Conservation (phyloP, 2,329 filamentous ascomycete species). For the Daldinia sp. region DNA sequence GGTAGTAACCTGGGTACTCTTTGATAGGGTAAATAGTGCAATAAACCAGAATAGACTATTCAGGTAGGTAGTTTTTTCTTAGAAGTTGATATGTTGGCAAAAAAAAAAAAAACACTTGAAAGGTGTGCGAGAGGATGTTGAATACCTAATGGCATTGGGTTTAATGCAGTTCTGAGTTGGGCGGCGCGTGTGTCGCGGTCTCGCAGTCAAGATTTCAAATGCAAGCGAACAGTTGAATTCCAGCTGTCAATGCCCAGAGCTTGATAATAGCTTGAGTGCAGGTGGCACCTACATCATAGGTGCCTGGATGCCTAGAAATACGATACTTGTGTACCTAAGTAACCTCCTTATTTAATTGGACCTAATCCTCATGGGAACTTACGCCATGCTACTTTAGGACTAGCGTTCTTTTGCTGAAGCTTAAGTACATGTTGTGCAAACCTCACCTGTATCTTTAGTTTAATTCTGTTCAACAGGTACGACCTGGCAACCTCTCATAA, state of each 20-base stretch:
- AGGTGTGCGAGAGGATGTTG: conserved; percentile 10
- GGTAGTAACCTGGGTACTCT: background rate
- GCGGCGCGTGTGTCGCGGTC: conserved; percentile 43
- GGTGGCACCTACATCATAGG: conserved; percentile 12
- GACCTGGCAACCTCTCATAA: conserved; percentile 14
- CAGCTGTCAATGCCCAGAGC: conserved; percentile 27
- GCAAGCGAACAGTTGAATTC: conserved; percentile 30
- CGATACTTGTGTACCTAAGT: background rate
- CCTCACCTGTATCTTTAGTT: conserved; percentile 19
- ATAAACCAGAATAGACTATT: background rate
- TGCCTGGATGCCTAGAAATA: conserved; percentile 4
- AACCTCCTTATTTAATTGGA: conserved; percentile 7
- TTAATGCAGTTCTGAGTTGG: conserved; percentile 36
- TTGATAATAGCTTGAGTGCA: conserved; percentile 4
- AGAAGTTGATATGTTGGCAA: background rate
- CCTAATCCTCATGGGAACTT: background rate
- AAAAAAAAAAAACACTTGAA: background rate
- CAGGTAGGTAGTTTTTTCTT: background rate
- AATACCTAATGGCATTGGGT: conserved; percentile 40
- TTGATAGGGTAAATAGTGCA: background rate
- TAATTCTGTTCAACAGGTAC: conserved; percentile 27
- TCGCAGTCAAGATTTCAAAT: conserved; percentile 29
- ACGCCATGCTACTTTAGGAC: conserved; percentile 12
- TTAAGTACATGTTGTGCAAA: conserved; percentile 24
- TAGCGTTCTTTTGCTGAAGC: conserved; percentile 2